Percentiles rank a stretch among this genome's conserved stretches.
Evolutionary conservation across 2,329 filamentous ascomycete genomes (phyloP).

Genomic region (Sclerotinia minor): DNA sequence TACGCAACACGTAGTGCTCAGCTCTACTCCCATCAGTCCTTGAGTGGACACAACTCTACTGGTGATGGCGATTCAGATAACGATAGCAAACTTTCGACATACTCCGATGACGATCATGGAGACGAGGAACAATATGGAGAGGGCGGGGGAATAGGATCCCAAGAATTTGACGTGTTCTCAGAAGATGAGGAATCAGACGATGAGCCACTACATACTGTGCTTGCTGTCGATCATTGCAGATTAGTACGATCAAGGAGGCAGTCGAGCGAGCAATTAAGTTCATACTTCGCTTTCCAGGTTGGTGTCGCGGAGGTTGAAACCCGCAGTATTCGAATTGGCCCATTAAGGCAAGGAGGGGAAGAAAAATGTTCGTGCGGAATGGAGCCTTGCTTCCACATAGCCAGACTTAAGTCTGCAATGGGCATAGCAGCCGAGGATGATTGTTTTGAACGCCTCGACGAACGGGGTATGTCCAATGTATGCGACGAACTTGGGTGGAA

Average conservation of each 20-base stretch:
- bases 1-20: constrained; percentile 32
- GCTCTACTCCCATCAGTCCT: constrained; percentile 19
- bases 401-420: constrained; percentile 21
- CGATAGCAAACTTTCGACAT: constrained; percentile 6
- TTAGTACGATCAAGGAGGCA: constrained; percentile 13
- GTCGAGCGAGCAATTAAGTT: not conserved
- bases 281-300: constrained; percentile 38
- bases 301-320: constrained; percentile 35
- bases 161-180: constrained; percentile 17
- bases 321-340: constrained; percentile 35
- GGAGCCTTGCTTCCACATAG: constrained; percentile 32
- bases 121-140: constrained; percentile 18
- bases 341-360: constrained; percentile 24
- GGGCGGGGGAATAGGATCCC: constrained; percentile 5
- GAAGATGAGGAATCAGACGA: constrained; percentile 22
- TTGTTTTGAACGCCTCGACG: constrained; percentile 34
- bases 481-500: constrained; percentile 38
- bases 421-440: constrained; percentile 13
- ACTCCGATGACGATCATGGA: constrained; percentile 16
- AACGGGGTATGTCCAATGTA: constrained; percentile 34
- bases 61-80: constrained; percentile 27
- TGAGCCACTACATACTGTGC: constrained; percentile 34
- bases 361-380: constrained; percentile 33
- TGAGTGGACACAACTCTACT: constrained; percentile 32
- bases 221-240: constrained; percentile 33